These are phyloP conservation scores for Fusarium pseudograminearum DNA, from an alignment of 2,329 filamentous ascomycete species.

Conservation along the genomic window DNA sequence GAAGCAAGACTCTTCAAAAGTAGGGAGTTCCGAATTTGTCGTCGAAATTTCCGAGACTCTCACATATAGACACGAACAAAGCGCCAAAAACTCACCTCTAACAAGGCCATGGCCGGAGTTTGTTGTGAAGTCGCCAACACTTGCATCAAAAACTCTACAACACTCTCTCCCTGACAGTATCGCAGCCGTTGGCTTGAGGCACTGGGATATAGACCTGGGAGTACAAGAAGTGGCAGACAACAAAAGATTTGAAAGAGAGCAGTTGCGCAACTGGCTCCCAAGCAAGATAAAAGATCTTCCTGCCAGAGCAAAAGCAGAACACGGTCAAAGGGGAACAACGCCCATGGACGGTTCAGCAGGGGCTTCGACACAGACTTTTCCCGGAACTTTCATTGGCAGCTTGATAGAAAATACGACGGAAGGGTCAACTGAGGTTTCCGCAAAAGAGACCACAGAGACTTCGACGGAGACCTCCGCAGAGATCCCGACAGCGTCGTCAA, in stretches of 20 bases:
- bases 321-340: neutral
- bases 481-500: neutral
- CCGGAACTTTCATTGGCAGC: neutral
- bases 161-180: constrained; percentile 56
- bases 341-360: neutral
- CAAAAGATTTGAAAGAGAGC: constrained; percentile 29
- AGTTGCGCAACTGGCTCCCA: constrained; percentile 33
- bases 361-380: neutral
- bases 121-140: constrained; percentile 50
- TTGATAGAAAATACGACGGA: neutral
- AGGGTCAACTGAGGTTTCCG: too few relatives aligned
- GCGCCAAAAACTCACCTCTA: constrained; percentile 53
- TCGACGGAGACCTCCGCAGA: neutral
- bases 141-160: constrained; percentile 54
- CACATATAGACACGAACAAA: constrained; percentile 55
- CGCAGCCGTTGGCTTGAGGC: constrained; percentile 55
- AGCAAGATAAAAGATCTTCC: constrained; percentile 18
- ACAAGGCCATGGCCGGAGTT: constrained; percentile 58
- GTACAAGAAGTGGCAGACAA: constrained; percentile 23
- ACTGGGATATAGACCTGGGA: constrained; percentile 56
- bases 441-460: neutral
- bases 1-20: neutral
- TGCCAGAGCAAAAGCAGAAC: neutral
- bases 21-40: constrained; percentile 54
- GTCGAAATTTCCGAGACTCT: constrained; percentile 57